These are phyloP conservation scores for Apiospora kogelbergensis DNA, from an alignment of 2,329 filamentous ascomycete genomes.

Conservation along the genomic window DNA sequence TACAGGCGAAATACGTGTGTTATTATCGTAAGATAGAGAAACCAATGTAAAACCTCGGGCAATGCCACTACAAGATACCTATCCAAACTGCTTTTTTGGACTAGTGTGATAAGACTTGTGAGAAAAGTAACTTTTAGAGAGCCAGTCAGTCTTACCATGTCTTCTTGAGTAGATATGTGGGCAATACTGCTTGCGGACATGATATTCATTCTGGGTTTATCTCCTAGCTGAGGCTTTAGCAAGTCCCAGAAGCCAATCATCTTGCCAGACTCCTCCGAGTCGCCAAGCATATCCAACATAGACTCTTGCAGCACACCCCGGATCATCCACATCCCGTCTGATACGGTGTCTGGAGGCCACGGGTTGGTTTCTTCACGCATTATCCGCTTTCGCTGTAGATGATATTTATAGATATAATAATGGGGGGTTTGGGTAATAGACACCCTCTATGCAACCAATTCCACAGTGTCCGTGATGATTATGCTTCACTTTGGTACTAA, in stretches of 20 bases:
- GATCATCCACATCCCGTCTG: not conserved
- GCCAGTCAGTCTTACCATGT: not conserved
- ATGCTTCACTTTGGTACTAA: too few species aligned
- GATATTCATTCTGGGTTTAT: too few species aligned
- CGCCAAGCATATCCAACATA: not conserved
- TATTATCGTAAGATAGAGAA: constrained; percentile 45
- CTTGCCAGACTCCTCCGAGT: not conserved
- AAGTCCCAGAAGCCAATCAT: not conserved
- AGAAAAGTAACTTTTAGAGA: not conserved
- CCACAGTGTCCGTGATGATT: too few species aligned
- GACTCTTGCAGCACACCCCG: not conserved
- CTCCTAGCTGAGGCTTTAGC: too few species aligned
- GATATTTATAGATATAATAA: not conserved
- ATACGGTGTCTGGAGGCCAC: not conserved
- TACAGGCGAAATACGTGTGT: constrained; percentile 58
- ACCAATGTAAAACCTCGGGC: not conserved
- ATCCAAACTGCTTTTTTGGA: not conserved
- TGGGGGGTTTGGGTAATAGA: too few species aligned
- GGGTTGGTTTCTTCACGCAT: too few species aligned
- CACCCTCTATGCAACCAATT: too few species aligned
- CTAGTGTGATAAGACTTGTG: not conserved
- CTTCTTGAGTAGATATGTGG: not conserved
- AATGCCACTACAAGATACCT: not conserved
- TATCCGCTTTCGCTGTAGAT: not conserved
- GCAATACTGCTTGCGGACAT: not conserved